Percentiles rank a stretch among this genome's conserved stretches.
Evolutionary conservation across 192 early-diverging fungal species (phyloP).

Genomic region (Umbelopsis sp.): DNA sequence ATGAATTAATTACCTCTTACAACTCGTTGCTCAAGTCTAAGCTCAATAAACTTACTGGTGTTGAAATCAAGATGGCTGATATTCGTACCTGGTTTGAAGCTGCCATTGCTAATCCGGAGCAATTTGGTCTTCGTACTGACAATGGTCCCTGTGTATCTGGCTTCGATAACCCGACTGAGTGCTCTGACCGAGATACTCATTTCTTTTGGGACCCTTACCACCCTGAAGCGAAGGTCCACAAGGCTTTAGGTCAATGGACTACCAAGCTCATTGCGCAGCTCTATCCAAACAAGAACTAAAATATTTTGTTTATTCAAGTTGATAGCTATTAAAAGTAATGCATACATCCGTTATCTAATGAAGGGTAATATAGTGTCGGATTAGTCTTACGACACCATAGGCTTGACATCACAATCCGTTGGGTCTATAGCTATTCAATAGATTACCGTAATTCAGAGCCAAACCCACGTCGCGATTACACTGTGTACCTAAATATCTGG

Average conservation of each 20-base stretch:
- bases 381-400: too few species aligned
- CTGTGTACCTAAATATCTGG: too few species aligned
- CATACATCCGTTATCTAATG: too few species aligned
- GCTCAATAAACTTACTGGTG: background rate
- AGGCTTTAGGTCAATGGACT: conserved; percentile 10
- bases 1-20: conserved; percentile 2
- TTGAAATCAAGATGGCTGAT: background rate
- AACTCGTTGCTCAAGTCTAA: background rate
- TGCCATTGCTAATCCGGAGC: background rate
- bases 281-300: background rate
- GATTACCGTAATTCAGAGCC: too few species aligned
- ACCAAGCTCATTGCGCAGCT: background rate
- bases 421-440: too few species aligned
- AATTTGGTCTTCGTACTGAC: background rate
- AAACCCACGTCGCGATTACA: too few species aligned
- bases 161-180: background rate
- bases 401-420: too few species aligned
- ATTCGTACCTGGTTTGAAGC: background rate
- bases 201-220: conserved; percentile 24
- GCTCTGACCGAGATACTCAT: background rate
- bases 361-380: too few species aligned
- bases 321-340: too few species aligned
- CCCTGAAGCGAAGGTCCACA: conserved; percentile 20
- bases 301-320: background rate
- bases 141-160: conserved; percentile 6